These are phyloP conservation scores for Heliamphora ciliata DNA, from an alignment of 179 eudicot species.

Conservation along the genomic window DNA sequence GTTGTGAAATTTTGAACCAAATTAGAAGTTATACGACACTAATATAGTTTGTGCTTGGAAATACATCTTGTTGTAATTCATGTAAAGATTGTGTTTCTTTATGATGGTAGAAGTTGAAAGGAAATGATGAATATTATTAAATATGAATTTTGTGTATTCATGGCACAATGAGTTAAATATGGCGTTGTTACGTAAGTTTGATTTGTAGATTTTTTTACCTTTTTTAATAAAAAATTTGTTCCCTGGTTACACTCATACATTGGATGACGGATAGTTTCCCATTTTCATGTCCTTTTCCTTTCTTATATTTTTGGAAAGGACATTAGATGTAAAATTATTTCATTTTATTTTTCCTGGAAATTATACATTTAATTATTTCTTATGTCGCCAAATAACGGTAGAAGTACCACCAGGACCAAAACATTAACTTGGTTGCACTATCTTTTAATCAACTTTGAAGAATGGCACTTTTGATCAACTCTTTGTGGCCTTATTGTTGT, in stretches of 20 bases:
- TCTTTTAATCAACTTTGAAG: not conserved
- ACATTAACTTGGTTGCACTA: not conserved
- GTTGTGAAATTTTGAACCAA: not conserved
- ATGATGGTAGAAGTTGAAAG: not conserved
- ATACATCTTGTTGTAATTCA: not conserved
- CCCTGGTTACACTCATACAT: not conserved
- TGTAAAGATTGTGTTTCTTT: not conserved
- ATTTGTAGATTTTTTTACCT: not conserved
- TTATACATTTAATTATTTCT: not conserved
- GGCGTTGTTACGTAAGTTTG: not conserved
- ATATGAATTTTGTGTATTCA: not conserved
- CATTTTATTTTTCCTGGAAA: not conserved
- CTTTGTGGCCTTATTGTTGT: not conserved
- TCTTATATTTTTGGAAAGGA: constrained; percentile 5
- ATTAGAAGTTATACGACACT: not conserved
- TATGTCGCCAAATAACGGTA: not conserved
- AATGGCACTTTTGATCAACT: not conserved
- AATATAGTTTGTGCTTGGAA: not conserved
- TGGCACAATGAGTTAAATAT: not conserved
- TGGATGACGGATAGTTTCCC: not conserved
- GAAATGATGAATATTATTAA: not conserved
- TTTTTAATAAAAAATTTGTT: not conserved
- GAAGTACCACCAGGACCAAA: constrained; percentile 1
- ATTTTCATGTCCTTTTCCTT: not conserved
- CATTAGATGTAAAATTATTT: not conserved